Evolutionary conservation across 306 rosid species (phyloP).

Genomic region (Cicer bijugum): DNA sequence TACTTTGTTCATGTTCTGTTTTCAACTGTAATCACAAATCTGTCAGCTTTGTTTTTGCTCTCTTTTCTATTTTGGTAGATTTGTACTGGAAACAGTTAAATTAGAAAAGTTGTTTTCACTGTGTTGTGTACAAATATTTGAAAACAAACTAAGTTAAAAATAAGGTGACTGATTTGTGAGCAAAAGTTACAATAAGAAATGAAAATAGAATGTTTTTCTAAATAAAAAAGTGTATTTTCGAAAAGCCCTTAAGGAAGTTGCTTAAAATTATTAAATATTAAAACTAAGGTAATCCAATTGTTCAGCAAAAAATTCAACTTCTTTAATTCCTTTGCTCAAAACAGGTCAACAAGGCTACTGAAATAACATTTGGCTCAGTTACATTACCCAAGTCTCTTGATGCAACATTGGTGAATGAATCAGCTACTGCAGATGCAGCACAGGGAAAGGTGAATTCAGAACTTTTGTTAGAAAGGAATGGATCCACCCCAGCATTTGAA

Average conservation of each 20-base stretch:
- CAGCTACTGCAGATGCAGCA: slow-evolving; percentile 43
- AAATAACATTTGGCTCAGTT: slow-evolving; percentile 41
- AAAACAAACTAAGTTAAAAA: background rate
- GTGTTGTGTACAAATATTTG: background rate
- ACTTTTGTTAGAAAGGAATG: slow-evolving; percentile 38
- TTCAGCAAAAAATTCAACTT: background rate
- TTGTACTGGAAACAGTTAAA: background rate
- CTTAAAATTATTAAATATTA: background rate
- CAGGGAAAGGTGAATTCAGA: slow-evolving; percentile 37
- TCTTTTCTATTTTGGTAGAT: background rate
- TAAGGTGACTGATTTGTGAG: background rate
- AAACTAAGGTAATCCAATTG: background rate
- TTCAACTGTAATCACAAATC: background rate
- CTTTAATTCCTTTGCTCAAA: background rate
- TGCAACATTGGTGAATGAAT: slow-evolving; percentile 38
- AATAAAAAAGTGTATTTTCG: background rate
- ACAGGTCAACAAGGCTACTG: slow-evolving; percentile 43
- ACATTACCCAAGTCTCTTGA: slow-evolving; percentile 45
- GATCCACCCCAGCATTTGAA: slow-evolving; percentile 43
- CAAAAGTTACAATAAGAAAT: background rate
- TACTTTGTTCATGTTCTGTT: background rate
- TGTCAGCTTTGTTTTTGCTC: background rate
- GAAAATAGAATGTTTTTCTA: background rate
- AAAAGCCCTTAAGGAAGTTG: background rate
- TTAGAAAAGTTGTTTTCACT: too few species aligned